A percentile compares a stretch with the other conserved stretches of the same genome.
These are phyloP conservation scores for sunflower (Helianthus annuus) DNA, from an alignment of 129 eudicot species.

Conservation along the genomic window HanXRQr2.0-SUNRISE NC_035447.2:2351177-2351676, in stretches of 20 bases:
- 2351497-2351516: constrained; percentile 12
- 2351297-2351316: constrained; percentile 98
- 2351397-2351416: constrained; percentile 80
- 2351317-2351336: constrained; percentile 90
- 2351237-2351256: constrained; percentile 76
- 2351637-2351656: not conserved
- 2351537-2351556: not conserved
- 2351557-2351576: no score
- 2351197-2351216: constrained; percentile 96
- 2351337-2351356: constrained; percentile 99
- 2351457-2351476: constrained; percentile 95
- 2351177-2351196: constrained; percentile 83
- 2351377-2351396: constrained; percentile 68
- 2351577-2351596: no score
- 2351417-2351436: constrained; percentile 89
- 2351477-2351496: constrained; percentile 89
- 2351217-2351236: constrained; percentile 91
- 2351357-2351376: constrained; percentile 96
- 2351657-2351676: not conserved
- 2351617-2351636: not conserved
- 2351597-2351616: not conserved
- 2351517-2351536: constrained; percentile 19
- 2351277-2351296: constrained; percentile 92
- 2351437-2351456: constrained; percentile 99
- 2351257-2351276: constrained; percentile 84